A percentile compares a stretch with the other conserved stretches of the same genome.
phyloP scores from a whole-genome alignment of 2,329 filamentous ascomycete species.

The Knufia petricola region DNA sequence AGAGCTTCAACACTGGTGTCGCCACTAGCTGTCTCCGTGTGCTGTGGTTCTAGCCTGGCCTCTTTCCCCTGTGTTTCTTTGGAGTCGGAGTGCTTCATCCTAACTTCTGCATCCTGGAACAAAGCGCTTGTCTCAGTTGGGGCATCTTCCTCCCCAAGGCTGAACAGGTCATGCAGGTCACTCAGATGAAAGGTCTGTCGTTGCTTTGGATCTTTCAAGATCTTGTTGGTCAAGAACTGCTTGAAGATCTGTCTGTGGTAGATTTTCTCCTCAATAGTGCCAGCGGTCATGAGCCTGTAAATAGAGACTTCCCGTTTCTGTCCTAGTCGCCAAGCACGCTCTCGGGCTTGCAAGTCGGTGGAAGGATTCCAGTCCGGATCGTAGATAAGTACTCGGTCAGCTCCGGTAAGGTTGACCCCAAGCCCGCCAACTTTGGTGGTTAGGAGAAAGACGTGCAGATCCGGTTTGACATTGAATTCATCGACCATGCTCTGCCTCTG shows the following conservation, averaged over 20 bases:
- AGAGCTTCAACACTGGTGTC: slow-evolving; percentile 43
- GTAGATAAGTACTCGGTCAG: slow-evolving; percentile 93
- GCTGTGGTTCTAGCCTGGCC: slow-evolving; percentile 23
- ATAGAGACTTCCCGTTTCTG: slow-evolving; percentile 94
- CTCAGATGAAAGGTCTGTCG: slow-evolving; percentile 81
- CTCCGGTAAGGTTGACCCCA: slow-evolving; percentile 88
- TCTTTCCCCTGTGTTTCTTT: neutral
- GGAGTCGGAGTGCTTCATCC: slow-evolving; percentile 41
- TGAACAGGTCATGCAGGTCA: slow-evolving; percentile 88
- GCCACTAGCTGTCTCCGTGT: slow-evolving; percentile 17
- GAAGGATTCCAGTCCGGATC: slow-evolving; percentile 99
- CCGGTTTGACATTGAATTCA: slow-evolving; percentile 73
- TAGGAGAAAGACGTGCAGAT: slow-evolving; percentile 78
- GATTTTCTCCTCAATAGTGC: slow-evolving; percentile 98
- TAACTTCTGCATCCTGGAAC: slow-evolving; percentile 79
- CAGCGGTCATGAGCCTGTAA: slow-evolving; percentile 94
- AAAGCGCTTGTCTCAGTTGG: slow-evolving; percentile 75
- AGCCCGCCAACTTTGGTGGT: slow-evolving; percentile 93
- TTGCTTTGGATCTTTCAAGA: slow-evolving; percentile 87
- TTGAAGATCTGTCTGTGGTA: slow-evolving; percentile 99
- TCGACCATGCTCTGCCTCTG: slow-evolving; percentile 84
- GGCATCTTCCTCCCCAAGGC: slow-evolving; percentile 58
- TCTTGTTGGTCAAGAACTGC: slow-evolving; percentile 93
- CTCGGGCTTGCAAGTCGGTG: slow-evolving; percentile 87
- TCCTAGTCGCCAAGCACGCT: slow-evolving; percentile 88